Conservation (phyloP, 2,329 filamentous ascomycete species). For the Colletotrichum viniferum region DNA sequence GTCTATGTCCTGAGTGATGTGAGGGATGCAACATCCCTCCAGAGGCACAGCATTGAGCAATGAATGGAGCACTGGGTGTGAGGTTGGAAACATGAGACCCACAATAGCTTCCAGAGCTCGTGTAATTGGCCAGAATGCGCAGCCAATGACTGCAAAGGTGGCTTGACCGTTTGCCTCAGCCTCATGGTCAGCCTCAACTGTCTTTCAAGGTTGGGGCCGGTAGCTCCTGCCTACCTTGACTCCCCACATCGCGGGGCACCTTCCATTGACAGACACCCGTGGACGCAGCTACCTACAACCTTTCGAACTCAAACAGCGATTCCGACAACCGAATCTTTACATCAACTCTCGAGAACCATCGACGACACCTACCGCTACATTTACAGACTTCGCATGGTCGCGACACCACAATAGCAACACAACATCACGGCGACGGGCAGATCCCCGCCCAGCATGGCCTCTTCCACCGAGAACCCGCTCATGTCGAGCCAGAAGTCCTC, state of each 20-base stretch:
- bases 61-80: background rate
- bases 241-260: constrained; percentile 20
- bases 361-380: background rate
- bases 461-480: constrained; percentile 55
- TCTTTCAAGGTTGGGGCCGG: background rate
- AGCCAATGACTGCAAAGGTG: background rate
- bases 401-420: background rate
- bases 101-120: background rate
- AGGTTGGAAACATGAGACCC: background rate
- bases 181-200: constrained; percentile 4
- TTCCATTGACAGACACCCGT: background rate
- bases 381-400: background rate
- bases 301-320: background rate
- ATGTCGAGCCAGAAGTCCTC: constrained; percentile 70
- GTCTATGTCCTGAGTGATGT: background rate
- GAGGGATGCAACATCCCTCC: background rate
- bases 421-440: constrained; percentile 4
- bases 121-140: background rate
- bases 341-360: background rate
- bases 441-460: constrained; percentile 48
- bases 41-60: background rate
- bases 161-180: background rate
- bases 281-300: background rate
- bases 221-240: background rate
- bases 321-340: background rate